Conservation (phyloP, 73 alveolate genomes). For the Paramecium caudatum region DNA sequence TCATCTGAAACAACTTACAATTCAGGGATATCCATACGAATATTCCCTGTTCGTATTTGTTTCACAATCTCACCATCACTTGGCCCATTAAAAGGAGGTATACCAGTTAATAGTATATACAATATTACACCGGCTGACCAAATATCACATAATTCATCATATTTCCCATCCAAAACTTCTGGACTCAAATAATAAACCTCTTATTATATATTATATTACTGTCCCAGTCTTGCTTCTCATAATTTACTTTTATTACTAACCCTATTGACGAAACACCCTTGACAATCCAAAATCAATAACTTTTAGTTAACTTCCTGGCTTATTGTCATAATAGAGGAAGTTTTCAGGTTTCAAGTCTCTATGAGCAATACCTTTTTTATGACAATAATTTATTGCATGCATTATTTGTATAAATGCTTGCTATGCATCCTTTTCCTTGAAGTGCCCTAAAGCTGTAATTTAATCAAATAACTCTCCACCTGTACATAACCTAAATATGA, state of each 20-base stretch:
- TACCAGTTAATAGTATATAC: conserved; percentile 47
- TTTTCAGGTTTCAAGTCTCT: conserved; percentile 89
- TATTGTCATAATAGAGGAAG: conserved; percentile 71
- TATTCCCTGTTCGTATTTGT: background rate
- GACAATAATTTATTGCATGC: conserved; percentile 85
- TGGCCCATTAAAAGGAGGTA: conserved; percentile 54
- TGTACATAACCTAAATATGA: conserved; percentile 65
- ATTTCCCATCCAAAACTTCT: conserved; percentile 65
- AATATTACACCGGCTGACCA: conserved; percentile 70
- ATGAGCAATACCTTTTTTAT: conserved; percentile 83
- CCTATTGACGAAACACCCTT: conserved; percentile 59
- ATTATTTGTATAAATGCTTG: conserved; percentile 81
- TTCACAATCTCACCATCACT: conserved; percentile 37
- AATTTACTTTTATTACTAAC: conserved; percentile 62
- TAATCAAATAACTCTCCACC: conserved; percentile 89
- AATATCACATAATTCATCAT: conserved; percentile 70
- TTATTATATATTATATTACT: background rate
- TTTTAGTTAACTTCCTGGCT: conserved; percentile 73
- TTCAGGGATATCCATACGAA: conserved; percentile 32
- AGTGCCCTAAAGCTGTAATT: conserved; percentile 69
- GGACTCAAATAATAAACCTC: conserved; percentile 41
- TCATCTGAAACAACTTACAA: conserved; percentile 85
- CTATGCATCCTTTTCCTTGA: conserved; percentile 82
- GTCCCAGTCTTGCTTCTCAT: conserved; percentile 82
- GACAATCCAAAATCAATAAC: conserved; percentile 76